Percentiles rank a stretch among this genome's conserved stretches.
Evolutionary conservation across 1,284 basidiomycete species (phyloP).

Genomic region (Takashimella koratensis): DNA sequence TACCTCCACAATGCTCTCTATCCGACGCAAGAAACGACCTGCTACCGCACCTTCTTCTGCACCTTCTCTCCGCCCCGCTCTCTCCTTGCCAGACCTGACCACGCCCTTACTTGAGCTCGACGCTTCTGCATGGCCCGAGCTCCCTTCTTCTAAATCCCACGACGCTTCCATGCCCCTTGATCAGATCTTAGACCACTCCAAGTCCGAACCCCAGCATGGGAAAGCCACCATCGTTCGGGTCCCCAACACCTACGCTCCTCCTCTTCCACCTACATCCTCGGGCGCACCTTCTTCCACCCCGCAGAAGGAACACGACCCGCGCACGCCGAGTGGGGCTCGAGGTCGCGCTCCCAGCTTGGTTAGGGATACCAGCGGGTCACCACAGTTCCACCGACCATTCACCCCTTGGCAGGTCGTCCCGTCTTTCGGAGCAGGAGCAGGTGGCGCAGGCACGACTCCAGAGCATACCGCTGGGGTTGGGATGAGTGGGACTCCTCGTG

Average conservation of each 20-base stretch:
- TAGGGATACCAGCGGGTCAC: slow-evolving; percentile 2
- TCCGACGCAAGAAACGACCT: slow-evolving; percentile 9
- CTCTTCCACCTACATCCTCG: background rate
- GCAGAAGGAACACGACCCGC: background rate
- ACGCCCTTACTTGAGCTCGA: slow-evolving; percentile 35
- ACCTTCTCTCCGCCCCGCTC: slow-evolving; percentile 23
- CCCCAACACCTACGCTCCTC: background rate
- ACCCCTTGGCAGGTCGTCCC: slow-evolving; percentile 21
- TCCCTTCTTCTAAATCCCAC: slow-evolving; percentile 11
- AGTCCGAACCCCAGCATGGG: background rate
- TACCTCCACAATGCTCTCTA: background rate
- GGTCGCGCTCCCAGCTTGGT: slow-evolving; percentile 8
- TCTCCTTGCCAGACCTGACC: slow-evolving; percentile 38
- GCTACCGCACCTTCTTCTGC: slow-evolving; percentile 14
- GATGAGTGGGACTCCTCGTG: background rate
- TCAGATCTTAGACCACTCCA: background rate
- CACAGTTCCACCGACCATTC: slow-evolving; percentile 39
- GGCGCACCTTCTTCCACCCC: background rate
- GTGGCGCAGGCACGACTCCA: background rate
- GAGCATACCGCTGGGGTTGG: background rate
- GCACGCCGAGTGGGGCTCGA: background rate
- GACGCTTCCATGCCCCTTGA: background rate
- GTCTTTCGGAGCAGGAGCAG: slow-evolving; percentile 1
- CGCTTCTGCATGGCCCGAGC: slow-evolving; percentile 25
- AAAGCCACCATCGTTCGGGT: background rate